Percentiles rank a stretch among this genome's conserved stretches.
Conservation (phyloP, 192 early-diverging fungal species). For the Kappamyces sp. region DNA sequence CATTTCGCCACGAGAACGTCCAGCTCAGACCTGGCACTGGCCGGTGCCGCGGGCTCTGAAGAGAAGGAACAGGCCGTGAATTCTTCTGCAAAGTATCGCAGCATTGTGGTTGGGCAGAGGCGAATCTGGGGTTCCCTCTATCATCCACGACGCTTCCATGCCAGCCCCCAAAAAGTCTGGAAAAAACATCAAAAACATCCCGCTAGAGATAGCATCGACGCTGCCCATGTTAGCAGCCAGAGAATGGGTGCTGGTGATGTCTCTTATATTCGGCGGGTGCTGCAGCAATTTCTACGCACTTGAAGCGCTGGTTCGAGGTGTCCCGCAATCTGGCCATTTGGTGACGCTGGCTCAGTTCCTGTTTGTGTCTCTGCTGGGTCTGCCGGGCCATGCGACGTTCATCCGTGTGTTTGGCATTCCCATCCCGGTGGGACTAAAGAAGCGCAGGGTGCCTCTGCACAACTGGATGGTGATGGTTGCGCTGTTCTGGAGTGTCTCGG, state of each 20-base stretch:
- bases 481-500: slow-evolving; percentile 53
- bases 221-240: slow-evolving; percentile 8
- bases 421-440: slow-evolving; percentile 13
- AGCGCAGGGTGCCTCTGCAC: slow-evolving; percentile 56
- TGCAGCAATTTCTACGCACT: slow-evolving; percentile 83
- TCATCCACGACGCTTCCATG: too few relatives aligned
- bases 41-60: too few relatives aligned
- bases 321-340: slow-evolving; percentile 61
- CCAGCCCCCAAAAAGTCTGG: too few relatives aligned
- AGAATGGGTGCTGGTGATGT: slow-evolving; percentile 51
- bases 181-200: not conserved
- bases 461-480: slow-evolving; percentile 72
- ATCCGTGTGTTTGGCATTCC: not conserved
- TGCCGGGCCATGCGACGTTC: slow-evolving; percentile 48
- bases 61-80: too few relatives aligned
- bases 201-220: slow-evolving; percentile 3
- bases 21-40: too few relatives aligned
- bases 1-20: too few relatives aligned
- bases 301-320: slow-evolving; percentile 63
- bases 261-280: slow-evolving; percentile 81
- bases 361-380: slow-evolving; percentile 67
- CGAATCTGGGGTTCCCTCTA: too few relatives aligned
- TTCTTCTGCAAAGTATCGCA: too few relatives aligned
- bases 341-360: slow-evolving; percentile 80
- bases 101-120: too few relatives aligned